Evolutionary conservation across 495 filamentous ascomycete species (phyloP).

Genomic region (Tirmania nivea): DNA sequence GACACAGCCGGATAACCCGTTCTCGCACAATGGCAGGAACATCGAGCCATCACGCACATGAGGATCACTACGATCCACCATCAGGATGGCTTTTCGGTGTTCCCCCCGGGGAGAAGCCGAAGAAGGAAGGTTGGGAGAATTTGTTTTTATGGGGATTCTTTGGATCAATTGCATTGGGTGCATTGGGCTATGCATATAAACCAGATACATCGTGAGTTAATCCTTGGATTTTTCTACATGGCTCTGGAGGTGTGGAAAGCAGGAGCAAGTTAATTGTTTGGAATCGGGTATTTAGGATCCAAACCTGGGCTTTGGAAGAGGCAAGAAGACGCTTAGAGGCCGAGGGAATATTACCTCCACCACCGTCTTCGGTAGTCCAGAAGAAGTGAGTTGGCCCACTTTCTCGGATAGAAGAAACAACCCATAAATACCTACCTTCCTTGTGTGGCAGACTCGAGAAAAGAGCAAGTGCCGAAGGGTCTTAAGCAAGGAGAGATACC

Average conservation of each 20-base stretch:
- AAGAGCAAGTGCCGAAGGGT: no score
- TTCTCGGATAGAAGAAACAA: no score
- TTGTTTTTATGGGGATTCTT: slow-evolving; percentile 76
- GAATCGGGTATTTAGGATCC: slow-evolving; percentile 43
- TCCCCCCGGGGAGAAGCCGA: slow-evolving; percentile 78
- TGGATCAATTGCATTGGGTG: slow-evolving; percentile 52
- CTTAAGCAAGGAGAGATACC: no score
- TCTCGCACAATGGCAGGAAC: background rate
- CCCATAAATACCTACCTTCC: no score
- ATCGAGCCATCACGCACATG: slow-evolving; percentile 30
- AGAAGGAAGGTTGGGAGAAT: slow-evolving; percentile 90
- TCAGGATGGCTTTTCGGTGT: slow-evolving; percentile 78
- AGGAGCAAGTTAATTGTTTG: background rate
- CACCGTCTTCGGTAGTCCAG: background rate
- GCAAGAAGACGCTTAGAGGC: slow-evolving; percentile 78
- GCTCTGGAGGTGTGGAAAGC: background rate
- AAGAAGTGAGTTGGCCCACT: background rate
- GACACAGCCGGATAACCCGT: background rate
- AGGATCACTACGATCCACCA: slow-evolving; percentile 71
- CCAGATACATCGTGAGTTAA: slow-evolving; percentile 85
- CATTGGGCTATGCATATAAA: slow-evolving; percentile 83
- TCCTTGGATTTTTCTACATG: background rate
- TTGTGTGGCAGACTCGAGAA: no score
- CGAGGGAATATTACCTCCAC: slow-evolving; percentile 44
- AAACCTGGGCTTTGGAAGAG: slow-evolving; percentile 97